Conservation (phyloP, 2,329 filamentous ascomycete species). For the Pseudogymnoascus sp. region DNA sequence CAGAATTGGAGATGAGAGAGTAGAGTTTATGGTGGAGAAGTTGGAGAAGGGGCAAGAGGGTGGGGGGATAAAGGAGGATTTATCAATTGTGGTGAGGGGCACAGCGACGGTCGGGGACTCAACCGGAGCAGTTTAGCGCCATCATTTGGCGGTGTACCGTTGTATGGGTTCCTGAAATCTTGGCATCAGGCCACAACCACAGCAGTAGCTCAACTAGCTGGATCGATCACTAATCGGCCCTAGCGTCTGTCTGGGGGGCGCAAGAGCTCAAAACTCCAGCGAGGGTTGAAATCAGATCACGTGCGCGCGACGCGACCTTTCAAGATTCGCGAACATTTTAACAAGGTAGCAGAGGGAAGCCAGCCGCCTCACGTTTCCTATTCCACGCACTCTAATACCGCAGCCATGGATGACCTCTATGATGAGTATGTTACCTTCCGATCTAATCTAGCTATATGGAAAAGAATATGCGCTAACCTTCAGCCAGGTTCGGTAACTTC, state of each 20-base stretch:
- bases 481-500: conserved; percentile 84
- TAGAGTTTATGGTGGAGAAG: neutral
- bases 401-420: conserved; percentile 85
- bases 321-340: conserved; percentile 9
- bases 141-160: conserved; percentile 7
- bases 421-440: conserved; percentile 61
- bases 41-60: conserved; percentile 7
- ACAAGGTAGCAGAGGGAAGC: conserved; percentile 6
- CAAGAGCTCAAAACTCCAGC: conserved; percentile 3
- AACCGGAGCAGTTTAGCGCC: neutral
- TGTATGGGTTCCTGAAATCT: conserved; percentile 3
- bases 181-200: neutral
- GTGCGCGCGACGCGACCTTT: conserved; percentile 4
- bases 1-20: conserved; percentile 9
- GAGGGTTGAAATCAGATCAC: neutral
- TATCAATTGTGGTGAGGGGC: conserved; percentile 12
- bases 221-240: neutral
- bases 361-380: conserved; percentile 7
- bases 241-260: neutral
- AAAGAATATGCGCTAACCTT: conserved; percentile 17
- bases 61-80: conserved; percentile 11
- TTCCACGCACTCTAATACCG: neutral
- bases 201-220: neutral
- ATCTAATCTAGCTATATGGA: neutral
- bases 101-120: neutral